Evolutionary conservation across 2,329 filamentous ascomycete species (phyloP).

Genomic region (Parastagonospora avenae): DNA sequence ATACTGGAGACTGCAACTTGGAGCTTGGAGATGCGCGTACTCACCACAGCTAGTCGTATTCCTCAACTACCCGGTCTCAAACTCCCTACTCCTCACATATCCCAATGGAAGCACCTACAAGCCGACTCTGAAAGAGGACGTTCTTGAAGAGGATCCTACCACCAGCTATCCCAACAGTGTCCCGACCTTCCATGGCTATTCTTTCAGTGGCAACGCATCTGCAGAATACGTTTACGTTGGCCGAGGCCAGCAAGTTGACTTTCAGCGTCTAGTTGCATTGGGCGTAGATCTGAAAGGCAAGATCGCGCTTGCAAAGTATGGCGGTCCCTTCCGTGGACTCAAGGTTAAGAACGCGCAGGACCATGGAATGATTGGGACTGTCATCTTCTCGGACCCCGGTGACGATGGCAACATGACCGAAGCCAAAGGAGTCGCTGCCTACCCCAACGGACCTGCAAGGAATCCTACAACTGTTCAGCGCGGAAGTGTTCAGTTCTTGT

Average conservation of each 20-base stretch:
- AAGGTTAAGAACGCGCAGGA: constrained; percentile 57
- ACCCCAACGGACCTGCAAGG: constrained; percentile 50
- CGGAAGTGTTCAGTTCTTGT: constrained; percentile 64
- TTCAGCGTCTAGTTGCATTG: constrained; percentile 48
- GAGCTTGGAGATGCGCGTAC: not conserved
- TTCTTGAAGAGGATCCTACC: constrained; percentile 40
- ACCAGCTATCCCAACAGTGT: constrained; percentile 48
- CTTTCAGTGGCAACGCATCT: constrained; percentile 52
- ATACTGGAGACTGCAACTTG: not conserved
- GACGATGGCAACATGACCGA: constrained; percentile 56
- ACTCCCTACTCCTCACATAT: constrained; percentile 41
- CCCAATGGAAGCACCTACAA: constrained; percentile 41
- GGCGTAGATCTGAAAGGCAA: constrained; percentile 54
- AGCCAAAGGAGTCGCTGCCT: constrained; percentile 52
- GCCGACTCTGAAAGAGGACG: constrained; percentile 39
- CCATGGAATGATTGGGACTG: constrained; percentile 51
- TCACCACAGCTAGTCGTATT: constrained; percentile 33
- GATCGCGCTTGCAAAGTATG: constrained; percentile 55
- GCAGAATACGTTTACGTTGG: constrained; percentile 57
- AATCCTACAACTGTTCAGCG: constrained; percentile 54
- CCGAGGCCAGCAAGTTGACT: constrained; percentile 51
- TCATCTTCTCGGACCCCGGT: constrained; percentile 54
- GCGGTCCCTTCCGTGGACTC: constrained; percentile 52
- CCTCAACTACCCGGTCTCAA: constrained; percentile 46
- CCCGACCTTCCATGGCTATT: constrained; percentile 56